These are phyloP conservation scores for Sutorius eximius DNA, from an alignment of 1,284 basidiomycete species.

Conservation along the genomic window DNA sequence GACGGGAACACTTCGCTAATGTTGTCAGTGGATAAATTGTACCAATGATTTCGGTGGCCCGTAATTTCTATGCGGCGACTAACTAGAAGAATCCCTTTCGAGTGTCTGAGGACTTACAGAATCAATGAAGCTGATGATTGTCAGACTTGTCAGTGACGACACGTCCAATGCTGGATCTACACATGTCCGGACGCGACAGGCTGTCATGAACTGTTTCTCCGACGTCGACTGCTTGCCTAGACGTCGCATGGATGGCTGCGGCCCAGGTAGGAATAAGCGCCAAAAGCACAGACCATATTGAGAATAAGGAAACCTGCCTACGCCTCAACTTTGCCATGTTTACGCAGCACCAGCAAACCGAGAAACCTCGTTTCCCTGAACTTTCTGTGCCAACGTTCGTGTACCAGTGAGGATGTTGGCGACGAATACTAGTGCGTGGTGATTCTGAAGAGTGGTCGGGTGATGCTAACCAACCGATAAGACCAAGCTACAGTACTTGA, in stretches of 20 bases:
- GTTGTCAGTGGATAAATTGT: too few relatives aligned
- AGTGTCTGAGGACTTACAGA: too few relatives aligned
- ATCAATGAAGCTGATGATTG: too few relatives aligned
- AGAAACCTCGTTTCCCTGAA: not conserved
- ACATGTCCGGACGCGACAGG: too few relatives aligned
- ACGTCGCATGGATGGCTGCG: not conserved
- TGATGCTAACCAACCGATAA: not conserved
- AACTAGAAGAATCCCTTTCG: too few relatives aligned
- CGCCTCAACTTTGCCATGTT: not conserved
- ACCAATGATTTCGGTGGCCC: too few relatives aligned
- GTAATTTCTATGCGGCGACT: too few relatives aligned
- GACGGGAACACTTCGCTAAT: too few relatives aligned
- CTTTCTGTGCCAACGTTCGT: too few relatives aligned
- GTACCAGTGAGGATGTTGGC: not conserved
- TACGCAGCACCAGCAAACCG: not conserved
- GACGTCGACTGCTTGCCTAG: not conserved
- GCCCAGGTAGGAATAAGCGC: not conserved
- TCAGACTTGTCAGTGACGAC: too few relatives aligned
- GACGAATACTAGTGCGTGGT: not conserved
- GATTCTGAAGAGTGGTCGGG: not conserved
- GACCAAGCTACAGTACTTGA: not conserved
- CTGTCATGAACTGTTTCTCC: too few relatives aligned
- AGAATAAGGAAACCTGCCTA: not conserved
- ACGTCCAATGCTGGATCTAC: too few relatives aligned
- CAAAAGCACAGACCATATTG: not conserved